phyloP scores from a whole-genome alignment of 2,329 filamentous ascomycete species.

The Alternaria longipes region DNA sequence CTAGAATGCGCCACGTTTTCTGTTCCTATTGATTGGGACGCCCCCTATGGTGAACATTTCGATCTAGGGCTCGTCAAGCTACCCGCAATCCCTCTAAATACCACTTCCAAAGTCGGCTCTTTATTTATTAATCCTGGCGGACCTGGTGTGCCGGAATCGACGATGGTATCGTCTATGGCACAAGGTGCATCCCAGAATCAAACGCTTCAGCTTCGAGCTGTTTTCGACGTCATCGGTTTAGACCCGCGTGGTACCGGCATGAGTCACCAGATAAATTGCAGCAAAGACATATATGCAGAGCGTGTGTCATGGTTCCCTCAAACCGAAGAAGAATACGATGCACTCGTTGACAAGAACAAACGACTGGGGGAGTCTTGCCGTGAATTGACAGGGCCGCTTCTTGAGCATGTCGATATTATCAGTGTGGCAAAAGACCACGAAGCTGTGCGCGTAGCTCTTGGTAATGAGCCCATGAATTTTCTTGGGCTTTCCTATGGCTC shows the following conservation, averaged over 20 bases:
- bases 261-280: constrained; percentile 54
- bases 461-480: constrained; percentile 51
- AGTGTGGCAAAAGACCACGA: constrained; percentile 47
- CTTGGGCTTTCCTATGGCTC: constrained; percentile 59
- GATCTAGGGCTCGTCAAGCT: constrained; percentile 40
- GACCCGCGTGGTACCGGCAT: constrained; percentile 57
- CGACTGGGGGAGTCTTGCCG: constrained; percentile 54
- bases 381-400: constrained; percentile 50
- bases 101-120: constrained; percentile 41
- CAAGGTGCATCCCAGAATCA: constrained; percentile 11
- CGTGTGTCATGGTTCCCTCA: constrained; percentile 51
- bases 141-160: constrained; percentile 48
- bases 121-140: constrained; percentile 57
- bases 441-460: constrained; percentile 45
- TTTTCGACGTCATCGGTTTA: constrained; percentile 57
- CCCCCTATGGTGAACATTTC: constrained; percentile 39
- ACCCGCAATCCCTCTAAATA: constrained; percentile 22
- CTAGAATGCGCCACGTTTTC: constrained; percentile 32
- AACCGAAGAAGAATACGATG: constrained; percentile 50
- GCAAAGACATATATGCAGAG: constrained; percentile 50
- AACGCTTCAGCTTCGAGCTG: constrained; percentile 22
- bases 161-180: constrained; percentile 25
- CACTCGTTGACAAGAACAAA: constrained; percentile 52
- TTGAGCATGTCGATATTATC: constrained; percentile 57
- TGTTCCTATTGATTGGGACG: constrained; percentile 47